Base-by-base conservation (phyloP, 441 rosid species). In the Pelargonium fulgidum region DNA sequence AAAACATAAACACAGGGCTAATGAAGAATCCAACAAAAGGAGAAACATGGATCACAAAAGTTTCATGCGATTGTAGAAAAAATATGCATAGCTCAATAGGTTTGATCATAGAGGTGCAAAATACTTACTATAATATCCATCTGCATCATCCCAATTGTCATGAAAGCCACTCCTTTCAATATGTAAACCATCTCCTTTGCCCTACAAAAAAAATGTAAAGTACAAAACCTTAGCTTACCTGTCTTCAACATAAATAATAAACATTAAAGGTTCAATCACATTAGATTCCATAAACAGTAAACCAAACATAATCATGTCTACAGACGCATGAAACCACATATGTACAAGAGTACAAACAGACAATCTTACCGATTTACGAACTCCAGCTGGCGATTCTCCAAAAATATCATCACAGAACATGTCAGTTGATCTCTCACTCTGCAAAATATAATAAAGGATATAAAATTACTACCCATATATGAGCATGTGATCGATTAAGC, bases 111-210 rank as follows among this genome's bases (percentile, higher is more conserved):
- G 62, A 20, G 22, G 24, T 65, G 33, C 54, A 16, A 44, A 1
- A 70, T 62, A 82, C 97, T 81, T 86, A 94, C 99, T 89, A 69
- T 95, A 95, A 76, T 95, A 95, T 52, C 99, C 99, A 73, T 86
- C 99, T 14, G 98, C 89, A 77, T 95, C 99, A 88, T 95, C 99
- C 99, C 98, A 95, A 69, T 95, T 95, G 85, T 95, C 99, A 80
- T 90, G 78, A 71, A 90, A 90, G 72, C 91, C 98, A 19, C 91
- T 89, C 83, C 90, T 82, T 62, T 83, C 81, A 50, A 89, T 72
- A 56, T 83, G 93, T 48, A 84, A 81, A 74, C 91, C 92, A 58
- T 90, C 87, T 62, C 79, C 90, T 73, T 85, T 92, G 62, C 84
- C 92, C 91, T 93, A 82, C 66, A 76, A 67, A 76, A 73, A 75